phyloP scores from a whole-genome alignment of 1,284 basidiomycete species.

The Xanthoconium separans region DNA sequence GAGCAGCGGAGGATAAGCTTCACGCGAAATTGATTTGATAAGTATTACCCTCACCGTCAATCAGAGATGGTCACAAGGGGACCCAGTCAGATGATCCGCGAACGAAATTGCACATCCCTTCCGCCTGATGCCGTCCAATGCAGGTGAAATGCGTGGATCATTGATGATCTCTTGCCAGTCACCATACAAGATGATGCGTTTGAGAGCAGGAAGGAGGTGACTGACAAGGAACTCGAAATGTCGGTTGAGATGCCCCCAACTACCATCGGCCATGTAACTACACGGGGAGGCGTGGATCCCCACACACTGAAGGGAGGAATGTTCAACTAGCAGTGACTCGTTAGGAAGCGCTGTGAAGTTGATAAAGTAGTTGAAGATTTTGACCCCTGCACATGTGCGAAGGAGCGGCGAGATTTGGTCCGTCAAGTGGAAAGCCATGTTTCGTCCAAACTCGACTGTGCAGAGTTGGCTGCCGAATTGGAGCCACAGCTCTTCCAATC shows the following conservation, averaged over 20 bases:
- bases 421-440: conserved; percentile 48
- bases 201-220: conserved; percentile 40
- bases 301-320: conserved; percentile 42
- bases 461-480: conserved; percentile 49
- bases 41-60: conserved; percentile 11
- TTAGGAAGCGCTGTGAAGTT: conserved; percentile 47
- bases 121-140: conserved; percentile 14
- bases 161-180: conserved; percentile 43
- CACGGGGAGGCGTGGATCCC: conserved; percentile 52
- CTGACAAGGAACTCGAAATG: conserved; percentile 46
- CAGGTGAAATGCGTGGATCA: conserved; percentile 34
- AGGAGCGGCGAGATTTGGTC: conserved; percentile 50
- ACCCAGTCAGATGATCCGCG: conserved; percentile 10
- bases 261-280: conserved; percentile 33
- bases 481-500: conserved; percentile 43
- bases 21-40: neutral
- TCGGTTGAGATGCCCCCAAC: conserved; percentile 43
- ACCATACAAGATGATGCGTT: conserved; percentile 45
- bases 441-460: conserved; percentile 56
- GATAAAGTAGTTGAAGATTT: conserved; percentile 55
- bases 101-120: conserved; percentile 22
- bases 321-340: conserved; percentile 21
- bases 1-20: neutral
- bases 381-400: conserved; percentile 44
- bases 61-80: conserved; percentile 22